phyloP scores from a whole-genome alignment of 2,329 filamentous ascomycete genomes.

The Colletotrichum truncatum region DNA sequence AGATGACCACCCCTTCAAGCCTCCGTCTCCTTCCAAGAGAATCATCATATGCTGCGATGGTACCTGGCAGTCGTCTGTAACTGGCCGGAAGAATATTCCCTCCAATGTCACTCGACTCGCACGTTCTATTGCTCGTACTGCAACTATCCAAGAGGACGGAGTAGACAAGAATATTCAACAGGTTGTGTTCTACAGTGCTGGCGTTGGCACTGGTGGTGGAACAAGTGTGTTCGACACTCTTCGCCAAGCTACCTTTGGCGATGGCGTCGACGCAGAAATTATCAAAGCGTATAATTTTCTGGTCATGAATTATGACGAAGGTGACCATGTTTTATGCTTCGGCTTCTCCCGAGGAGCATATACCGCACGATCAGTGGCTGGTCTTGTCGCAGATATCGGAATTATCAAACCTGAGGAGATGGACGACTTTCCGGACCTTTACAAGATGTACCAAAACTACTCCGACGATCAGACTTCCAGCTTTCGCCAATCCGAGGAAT shows the following conservation, averaged over 20 bases:
- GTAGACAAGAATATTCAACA: background rate
- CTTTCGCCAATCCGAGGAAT: background rate
- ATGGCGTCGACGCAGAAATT: conserved; percentile 19
- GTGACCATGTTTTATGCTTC: conserved; percentile 46
- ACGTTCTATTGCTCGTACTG: background rate
- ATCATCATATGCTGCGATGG: conserved; percentile 26
- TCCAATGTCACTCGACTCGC: conserved; percentile 8
- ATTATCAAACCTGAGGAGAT: conserved; percentile 29
- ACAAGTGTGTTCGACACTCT: too few relatives aligned
- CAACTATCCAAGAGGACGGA: background rate
- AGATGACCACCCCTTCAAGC: too few relatives aligned
- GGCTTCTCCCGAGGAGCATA: conserved; percentile 52
- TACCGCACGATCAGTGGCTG: conserved; percentile 49
- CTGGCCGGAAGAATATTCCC: background rate
- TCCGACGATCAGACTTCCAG: background rate
- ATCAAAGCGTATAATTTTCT: conserved; percentile 48
- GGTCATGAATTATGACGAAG: conserved; percentile 46
- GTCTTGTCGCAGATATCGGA: conserved; percentile 42
- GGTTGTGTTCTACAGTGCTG: background rate
- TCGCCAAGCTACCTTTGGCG: background rate
- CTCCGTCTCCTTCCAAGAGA: conserved; percentile 7
- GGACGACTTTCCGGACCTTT: conserved; percentile 26
- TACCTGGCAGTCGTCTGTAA: conserved; percentile 24
- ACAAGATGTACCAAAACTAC: background rate
- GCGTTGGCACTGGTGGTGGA: background rate